phyloP scores from a whole-genome alignment of 129 eudicot genomes.

The Flaveria brownii region DNA sequence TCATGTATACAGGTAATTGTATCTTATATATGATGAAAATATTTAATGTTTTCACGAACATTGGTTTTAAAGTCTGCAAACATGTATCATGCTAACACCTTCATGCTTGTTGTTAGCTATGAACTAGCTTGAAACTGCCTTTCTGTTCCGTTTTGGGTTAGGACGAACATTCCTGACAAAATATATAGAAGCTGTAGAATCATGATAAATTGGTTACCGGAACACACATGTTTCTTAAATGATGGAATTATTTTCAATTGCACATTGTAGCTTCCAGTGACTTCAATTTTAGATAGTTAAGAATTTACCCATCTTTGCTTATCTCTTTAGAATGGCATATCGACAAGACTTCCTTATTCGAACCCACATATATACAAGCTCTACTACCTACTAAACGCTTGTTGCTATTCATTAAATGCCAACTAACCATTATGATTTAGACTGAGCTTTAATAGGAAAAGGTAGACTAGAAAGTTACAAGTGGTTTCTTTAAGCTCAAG shows the following conservation, averaged over 20 bases:
- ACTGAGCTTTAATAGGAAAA: background rate
- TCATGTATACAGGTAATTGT: constrained; percentile 28
- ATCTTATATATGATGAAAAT: constrained; percentile 15
- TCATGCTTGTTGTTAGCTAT: background rate
- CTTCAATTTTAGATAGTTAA: background rate
- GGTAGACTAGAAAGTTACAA: background rate
- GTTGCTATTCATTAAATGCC: background rate
- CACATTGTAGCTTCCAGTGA: constrained; percentile 7
- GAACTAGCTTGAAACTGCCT: constrained; percentile 18
- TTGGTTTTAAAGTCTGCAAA: background rate
- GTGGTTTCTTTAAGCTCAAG: background rate
- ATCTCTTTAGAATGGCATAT: background rate
- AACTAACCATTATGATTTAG: background rate
- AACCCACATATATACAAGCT: background rate
- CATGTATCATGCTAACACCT: background rate
- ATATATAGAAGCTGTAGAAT: background rate
- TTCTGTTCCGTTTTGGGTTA: background rate
- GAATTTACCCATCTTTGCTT: background rate
- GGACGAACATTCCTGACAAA: constrained; percentile 15
- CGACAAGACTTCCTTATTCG: background rate
- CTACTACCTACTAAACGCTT: background rate
- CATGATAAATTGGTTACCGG: constrained; percentile 1
- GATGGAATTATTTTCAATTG: background rate
- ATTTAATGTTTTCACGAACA: background rate
- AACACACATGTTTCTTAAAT: constrained; percentile 4